Evolutionary conservation across 495 filamentous ascomycete genomes (phyloP), one percentile per base, ranked within the genome.

Genomic region (Daldinia decipiens): DNA sequence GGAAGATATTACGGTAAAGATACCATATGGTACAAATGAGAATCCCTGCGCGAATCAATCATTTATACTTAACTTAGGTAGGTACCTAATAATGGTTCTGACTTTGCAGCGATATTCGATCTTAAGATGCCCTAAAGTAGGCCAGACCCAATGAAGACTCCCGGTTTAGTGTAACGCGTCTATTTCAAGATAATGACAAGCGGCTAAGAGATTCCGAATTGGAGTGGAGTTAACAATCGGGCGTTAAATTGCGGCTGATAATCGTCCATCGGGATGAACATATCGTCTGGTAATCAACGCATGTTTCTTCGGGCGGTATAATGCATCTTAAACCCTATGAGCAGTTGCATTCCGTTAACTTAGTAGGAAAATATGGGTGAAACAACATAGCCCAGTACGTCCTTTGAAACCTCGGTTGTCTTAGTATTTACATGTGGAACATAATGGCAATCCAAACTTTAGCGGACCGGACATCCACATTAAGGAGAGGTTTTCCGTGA

Each of bases 381-480:
- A 43, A 43, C 7, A 6, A 7, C 39, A 43, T 43, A 43, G n/a
- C 39, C 12, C 15, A 40, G 7, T 47, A 21, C 15, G 17, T 24
- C 21, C 9, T 17, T 47, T 24, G 17, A 47, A 47, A 47, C 43
- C 21, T 24, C 9, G 43, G 19, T 13, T 8, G 2, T 21, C 21
- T 47, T 47, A 11, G 43, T 24, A 47, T 47, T 47, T 47, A 21
- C 17, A 24, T 11, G 3, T 21, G 43, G 17, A 21, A 47, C 9
- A 47, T 24, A 24, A 47, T 47, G 19, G 43, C 43, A 47, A 47
- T 47, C 43, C 52, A 34, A 55, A 34, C 27, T 55, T 34, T 34
- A 34, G 52, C 13, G 31, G 29, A 55, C 29, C 52, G 52, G 52
- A 55, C 52, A 55, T 55, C 31, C 31, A 55, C 17, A 47, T 47